Evolutionary conservation across 2,329 filamentous ascomycete genomes (phyloP).

Genomic region (Alternaria conjuncta): DNA sequence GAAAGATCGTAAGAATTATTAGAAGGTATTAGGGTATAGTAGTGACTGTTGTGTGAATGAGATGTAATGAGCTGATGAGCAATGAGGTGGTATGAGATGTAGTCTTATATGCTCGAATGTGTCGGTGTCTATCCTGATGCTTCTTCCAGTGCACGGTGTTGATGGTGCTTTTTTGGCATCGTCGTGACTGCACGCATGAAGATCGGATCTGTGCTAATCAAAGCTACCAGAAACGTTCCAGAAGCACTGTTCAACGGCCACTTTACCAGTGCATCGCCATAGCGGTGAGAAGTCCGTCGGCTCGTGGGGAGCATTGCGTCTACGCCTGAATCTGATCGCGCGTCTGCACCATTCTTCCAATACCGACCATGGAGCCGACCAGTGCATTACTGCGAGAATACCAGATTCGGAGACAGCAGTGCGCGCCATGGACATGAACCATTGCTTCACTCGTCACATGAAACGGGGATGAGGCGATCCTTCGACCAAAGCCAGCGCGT

Average conservation of each 20-base stretch:
- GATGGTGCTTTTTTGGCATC: background rate
- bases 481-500: background rate
- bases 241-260: background rate
- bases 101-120: background rate
- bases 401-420: background rate
- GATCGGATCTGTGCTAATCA: background rate
- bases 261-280: background rate
- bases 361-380: background rate
- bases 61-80: background rate
- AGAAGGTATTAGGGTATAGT: background rate
- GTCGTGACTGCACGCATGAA: background rate
- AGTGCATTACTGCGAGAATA: background rate
- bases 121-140: background rate
- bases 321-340: background rate
- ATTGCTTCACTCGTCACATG: background rate
- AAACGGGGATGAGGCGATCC: background rate
- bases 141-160: background rate
- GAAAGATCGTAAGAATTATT: constrained; percentile 2
- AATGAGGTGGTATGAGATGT: background rate
- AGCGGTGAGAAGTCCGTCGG: background rate
- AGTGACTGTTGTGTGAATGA: background rate
- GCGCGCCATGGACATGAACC: background rate
- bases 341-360: background rate
- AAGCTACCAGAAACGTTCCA: background rate
- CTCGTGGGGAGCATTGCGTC: background rate